Evolutionary conservation across 2,329 filamentous ascomycete species (phyloP).

Genomic region (Fusarium succisae): DNA sequence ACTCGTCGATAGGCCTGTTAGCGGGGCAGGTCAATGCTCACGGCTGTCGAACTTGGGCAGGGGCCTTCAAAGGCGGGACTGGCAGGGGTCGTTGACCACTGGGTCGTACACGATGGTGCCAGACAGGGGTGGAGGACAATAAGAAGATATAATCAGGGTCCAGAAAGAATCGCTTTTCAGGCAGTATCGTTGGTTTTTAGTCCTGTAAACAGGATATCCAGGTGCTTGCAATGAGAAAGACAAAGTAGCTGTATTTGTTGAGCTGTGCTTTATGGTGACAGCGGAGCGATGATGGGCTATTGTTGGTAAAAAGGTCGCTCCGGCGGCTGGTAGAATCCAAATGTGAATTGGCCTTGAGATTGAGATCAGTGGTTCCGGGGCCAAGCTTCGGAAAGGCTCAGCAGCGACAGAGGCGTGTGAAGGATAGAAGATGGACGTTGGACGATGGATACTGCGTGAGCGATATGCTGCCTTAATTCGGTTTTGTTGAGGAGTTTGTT

Average conservation of each 20-base stretch:
- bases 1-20: conserved; percentile 35
- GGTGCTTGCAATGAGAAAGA: background rate
- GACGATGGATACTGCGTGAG: conserved; percentile 37
- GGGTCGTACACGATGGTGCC: conserved; percentile 23
- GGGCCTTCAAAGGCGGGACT: conserved; percentile 26
- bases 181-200: background rate
- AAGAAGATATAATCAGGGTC: conserved; percentile 32
- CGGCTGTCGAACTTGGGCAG: conserved; percentile 38
- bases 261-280: background rate
- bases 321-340: background rate
- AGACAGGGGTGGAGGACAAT: conserved; percentile 19
- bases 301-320: background rate
- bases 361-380: background rate
- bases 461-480: conserved; percentile 37
- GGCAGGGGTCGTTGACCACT: conserved; percentile 32
- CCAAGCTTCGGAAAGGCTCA: background rate
- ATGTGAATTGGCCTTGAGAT: background rate
- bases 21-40: conserved; percentile 41
- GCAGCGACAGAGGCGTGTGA: background rate
- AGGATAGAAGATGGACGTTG: conserved; percentile 20
- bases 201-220: background rate
- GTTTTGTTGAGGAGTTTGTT: conserved; percentile 17
- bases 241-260: background rate
- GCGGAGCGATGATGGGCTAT: background rate
- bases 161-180: conserved; percentile 23